Conservation (phyloP, 1,284 basidiomycete species). For the Melampsora americana region DNA sequence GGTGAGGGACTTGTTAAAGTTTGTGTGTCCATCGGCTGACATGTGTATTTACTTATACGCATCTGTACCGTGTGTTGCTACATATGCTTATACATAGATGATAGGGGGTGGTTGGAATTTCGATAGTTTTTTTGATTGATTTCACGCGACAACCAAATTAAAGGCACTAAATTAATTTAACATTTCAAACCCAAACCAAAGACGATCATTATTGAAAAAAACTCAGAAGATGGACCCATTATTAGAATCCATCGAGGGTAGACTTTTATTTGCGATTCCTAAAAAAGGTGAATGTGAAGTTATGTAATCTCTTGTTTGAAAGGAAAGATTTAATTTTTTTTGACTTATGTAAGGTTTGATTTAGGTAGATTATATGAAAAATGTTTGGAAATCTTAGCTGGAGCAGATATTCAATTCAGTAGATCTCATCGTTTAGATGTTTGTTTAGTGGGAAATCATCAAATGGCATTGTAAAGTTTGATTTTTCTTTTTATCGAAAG, state of each 20-base stretch:
- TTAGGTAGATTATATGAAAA: conserved; percentile 86
- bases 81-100: too few relatives aligned
- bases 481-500: too few relatives aligned
- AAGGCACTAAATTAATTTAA: too few relatives aligned
- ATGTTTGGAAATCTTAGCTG: conserved; percentile 77
- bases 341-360: too few relatives aligned
- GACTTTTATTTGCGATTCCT: conserved; percentile 89
- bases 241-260: conserved; percentile 63
- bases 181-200: background rate
- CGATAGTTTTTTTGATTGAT: too few relatives aligned
- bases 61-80: too few relatives aligned
- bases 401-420: conserved; percentile 94
- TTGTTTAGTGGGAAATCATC: conserved; percentile 84
- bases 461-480: conserved; percentile 85
- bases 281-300: conserved; percentile 75
- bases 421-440: conserved; percentile 85
- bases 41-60: too few relatives aligned
- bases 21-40: too few relatives aligned
- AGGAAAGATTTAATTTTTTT: background rate
- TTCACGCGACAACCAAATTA: too few relatives aligned
- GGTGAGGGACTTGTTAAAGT: too few relatives aligned
- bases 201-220: background rate
- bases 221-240: conserved; percentile 54
- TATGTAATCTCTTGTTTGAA: conserved; percentile 28
- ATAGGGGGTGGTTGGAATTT: too few relatives aligned